Evolutionary conservation across 129 eudicot genomes (phyloP).

Genomic region (Flaveria bidentis): DNA sequence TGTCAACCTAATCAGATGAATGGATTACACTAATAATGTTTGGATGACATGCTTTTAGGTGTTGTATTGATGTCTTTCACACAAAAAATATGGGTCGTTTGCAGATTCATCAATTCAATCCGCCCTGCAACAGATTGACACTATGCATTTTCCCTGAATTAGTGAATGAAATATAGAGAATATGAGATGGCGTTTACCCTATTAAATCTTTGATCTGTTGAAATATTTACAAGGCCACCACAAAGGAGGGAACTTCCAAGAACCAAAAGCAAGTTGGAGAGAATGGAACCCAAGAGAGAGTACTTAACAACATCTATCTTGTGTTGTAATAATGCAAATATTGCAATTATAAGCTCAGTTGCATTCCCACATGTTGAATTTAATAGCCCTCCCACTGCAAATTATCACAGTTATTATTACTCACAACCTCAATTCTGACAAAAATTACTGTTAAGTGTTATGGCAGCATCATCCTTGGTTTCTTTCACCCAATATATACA

Average conservation of each 20-base stretch:
- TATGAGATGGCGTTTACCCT: constrained; percentile 44
- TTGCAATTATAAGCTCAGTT: constrained; percentile 83
- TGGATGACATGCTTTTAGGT: not conserved
- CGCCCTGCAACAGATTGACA: not conserved
- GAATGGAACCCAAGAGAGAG: constrained; percentile 83
- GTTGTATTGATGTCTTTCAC: not conserved
- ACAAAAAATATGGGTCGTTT: not conserved
- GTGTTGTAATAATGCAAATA: constrained; percentile 64
- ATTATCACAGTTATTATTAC: not conserved
- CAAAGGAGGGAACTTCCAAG: constrained; percentile 83
- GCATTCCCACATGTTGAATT: constrained; percentile 99
- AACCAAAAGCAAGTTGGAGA: constrained; percentile 88
- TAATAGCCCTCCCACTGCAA: constrained; percentile 88
- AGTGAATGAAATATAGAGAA: not conserved
- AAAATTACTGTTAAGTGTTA: not conserved
- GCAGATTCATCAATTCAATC: not conserved
- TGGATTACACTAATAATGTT: not conserved
- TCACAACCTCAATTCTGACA: not conserved
- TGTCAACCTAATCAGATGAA: not conserved
- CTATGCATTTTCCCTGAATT: not conserved
- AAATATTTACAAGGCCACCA: constrained; percentile 77
- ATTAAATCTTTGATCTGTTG: constrained; percentile 64
- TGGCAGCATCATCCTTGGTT: not conserved
- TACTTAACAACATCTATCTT: constrained; percentile 88
- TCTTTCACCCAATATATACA: not conserved